These are phyloP conservation scores for Eragrostis curvula DNA, from an alignment of 176 grass and related monocot species.

Conservation along the genomic window DNA sequence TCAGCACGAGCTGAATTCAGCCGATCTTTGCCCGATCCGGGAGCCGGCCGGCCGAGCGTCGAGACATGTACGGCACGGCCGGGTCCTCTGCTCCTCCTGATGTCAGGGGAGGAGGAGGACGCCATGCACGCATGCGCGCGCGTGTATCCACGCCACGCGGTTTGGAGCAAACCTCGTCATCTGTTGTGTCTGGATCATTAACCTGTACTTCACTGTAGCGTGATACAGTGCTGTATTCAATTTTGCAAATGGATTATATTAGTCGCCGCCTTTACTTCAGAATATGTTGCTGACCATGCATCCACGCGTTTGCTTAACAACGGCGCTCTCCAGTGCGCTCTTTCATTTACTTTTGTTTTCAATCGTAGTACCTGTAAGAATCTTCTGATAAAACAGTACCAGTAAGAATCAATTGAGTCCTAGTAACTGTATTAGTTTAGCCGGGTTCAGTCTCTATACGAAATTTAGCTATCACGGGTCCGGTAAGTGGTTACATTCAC, in stretches of 20 bases:
- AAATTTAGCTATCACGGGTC: background rate
- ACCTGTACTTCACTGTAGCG: background rate
- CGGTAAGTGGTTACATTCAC: constrained; percentile 35
- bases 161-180: background rate
- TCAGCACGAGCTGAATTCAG: background rate
- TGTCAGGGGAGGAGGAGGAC: background rate
- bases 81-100: background rate
- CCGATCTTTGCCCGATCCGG: background rate
- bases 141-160: constrained; percentile 1
- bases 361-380: background rate
- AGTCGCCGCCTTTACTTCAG: background rate
- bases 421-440: constrained; percentile 30
- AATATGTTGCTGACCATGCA: background rate
- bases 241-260: background rate
- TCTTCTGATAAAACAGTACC: too few relatives aligned
- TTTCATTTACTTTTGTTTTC: background rate
- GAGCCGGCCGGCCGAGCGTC: constrained; percentile 39
- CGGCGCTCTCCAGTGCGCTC: background rate
- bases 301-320: constrained; percentile 18
- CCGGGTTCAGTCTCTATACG: constrained; percentile 1
- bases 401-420: too few relatives aligned
- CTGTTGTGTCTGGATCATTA: background rate
- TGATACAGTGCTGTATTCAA: background rate
- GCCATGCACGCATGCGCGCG: background rate
- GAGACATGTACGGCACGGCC: constrained; percentile 28